Percentiles rank a stretch among this genome's conserved stretches.
These are phyloP conservation scores for Hydnomerulius pinastri DNA, from an alignment of 768 basidiomycete genomes.

Conservation along the genomic window DNA sequence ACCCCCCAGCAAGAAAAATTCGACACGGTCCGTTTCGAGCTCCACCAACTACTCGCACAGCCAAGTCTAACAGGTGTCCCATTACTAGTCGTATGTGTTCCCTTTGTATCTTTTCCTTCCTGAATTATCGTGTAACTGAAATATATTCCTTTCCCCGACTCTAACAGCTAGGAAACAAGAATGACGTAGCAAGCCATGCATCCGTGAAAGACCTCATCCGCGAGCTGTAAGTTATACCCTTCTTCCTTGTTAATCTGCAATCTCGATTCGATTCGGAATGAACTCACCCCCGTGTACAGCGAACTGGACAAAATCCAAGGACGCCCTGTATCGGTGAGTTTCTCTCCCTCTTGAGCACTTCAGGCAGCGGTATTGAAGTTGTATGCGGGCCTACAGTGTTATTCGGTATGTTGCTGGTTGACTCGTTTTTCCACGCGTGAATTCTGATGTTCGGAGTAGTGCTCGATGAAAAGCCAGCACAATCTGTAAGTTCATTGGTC, in stretches of 20 bases:
- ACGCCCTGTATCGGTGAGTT: conserved; percentile 82
- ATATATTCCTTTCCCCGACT: not conserved
- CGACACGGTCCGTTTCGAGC: conserved; percentile 79
- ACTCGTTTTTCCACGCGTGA: not conserved
- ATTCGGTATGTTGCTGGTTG: conserved; percentile 56
- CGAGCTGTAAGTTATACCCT: conserved; percentile 53
- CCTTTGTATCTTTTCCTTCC: not conserved
- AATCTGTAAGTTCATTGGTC: conserved; percentile 62
- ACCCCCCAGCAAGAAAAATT: conserved; percentile 85
- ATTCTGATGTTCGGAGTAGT: conserved; percentile 46
- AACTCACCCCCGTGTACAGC: conserved; percentile 38
- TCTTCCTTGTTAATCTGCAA: not conserved
- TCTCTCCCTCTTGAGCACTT: not conserved
- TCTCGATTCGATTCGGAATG: not conserved
- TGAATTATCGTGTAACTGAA: not conserved
- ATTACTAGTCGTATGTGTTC: conserved; percentile 73
- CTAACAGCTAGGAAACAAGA: conserved; percentile 86
- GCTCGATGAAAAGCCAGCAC: conserved; percentile 95
- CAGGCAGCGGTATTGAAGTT: not conserved
- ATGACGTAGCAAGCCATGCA: conserved; percentile 77
- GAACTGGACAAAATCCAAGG: conserved; percentile 78
- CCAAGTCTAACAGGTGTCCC: conserved; percentile 70
- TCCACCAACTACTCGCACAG: conserved; percentile 76
- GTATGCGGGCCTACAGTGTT: conserved; percentile 51
- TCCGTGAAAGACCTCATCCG: conserved; percentile 83